Evolutionary conservation across 2,329 filamentous ascomycete genomes (phyloP).

Genomic region (Apiospora malaysiana): DNA sequence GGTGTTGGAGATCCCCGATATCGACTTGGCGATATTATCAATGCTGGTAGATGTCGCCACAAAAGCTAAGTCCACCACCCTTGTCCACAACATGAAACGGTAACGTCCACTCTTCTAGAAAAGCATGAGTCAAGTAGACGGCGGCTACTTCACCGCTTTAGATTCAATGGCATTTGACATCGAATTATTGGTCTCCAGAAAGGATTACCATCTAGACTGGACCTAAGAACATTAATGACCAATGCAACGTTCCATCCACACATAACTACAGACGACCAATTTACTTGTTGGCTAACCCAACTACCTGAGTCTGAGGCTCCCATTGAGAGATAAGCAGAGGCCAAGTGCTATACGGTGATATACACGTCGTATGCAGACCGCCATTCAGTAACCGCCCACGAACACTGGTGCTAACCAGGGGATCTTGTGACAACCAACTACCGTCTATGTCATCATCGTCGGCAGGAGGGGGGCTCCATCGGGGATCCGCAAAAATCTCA

Average conservation of each 20-base stretch:
- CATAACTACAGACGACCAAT: no score
- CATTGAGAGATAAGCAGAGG: no score
- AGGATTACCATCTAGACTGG: not conserved
- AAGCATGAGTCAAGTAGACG: not conserved
- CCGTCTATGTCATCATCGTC: not conserved
- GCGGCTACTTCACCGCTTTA: not conserved
- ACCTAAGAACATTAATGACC: no score
- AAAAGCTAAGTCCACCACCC: not conserved
- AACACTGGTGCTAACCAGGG: not conserved
- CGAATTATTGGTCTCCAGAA: not conserved
- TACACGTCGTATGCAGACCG: not conserved
- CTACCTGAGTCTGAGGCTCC: no score
- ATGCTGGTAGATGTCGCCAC: not conserved
- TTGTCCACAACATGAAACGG: not conserved
- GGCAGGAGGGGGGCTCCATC: not conserved
- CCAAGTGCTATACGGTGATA: not conserved
- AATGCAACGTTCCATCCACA: no score
- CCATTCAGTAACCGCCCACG: not conserved
- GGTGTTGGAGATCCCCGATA: not conserved
- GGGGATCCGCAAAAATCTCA: not conserved
- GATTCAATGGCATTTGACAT: not conserved
- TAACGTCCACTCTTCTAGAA: not conserved
- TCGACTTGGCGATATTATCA: not conserved
- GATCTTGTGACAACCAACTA: not conserved
- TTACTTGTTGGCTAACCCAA: no score